Evolutionary conservation across 768 basidiomycete species (phyloP), one percentile per base, ranked within the genome.

Genomic region (Lentinula sp.): DNA sequence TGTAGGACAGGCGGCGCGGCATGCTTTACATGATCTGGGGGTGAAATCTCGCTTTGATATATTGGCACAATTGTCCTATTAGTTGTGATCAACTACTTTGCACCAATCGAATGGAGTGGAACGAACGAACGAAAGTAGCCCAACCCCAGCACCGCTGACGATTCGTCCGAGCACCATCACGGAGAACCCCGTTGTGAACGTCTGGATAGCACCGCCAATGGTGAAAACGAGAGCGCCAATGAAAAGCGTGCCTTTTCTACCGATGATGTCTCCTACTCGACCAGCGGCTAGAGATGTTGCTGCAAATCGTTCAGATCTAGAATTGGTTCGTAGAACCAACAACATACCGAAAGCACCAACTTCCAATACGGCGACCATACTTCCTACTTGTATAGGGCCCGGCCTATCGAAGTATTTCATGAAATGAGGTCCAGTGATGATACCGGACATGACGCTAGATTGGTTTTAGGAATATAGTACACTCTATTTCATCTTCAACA

Each of bases 351-450:
- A 88, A 48, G 95, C 95, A 49, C 95, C 95, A 42, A 98, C 82
- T 73, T 98, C 94, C 33, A 96, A 77, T 9, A 95, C 88, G n/a
- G 95, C 92, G 48, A 97, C 94, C 90, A 98, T 94, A 20, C 91
- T 92, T 20, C 93, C 95, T 18, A 94, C 73, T 67, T 90, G 83
- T 54, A 89, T 74, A 0, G 88, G 78, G 15, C 81, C 81, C 13
- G 93, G 95, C n/a, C 85, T 81, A 62, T 91, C 77, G 78, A 98
- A 95, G 74, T 83, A 95, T 59, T 86, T 82, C 65, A 79, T 84
- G 74, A 93, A 93, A 72, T 92, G 83, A 23, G 88, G 89, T 0
- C 88, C 88, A 33, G 88, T 97, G 73, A 98, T 95, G 65, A 97
- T 86, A 33, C 94, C 94, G 64, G 87, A 89, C 88, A 93, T 93